Conservation (phyloP, 257 asterid genomes). For the Prunella vulgaris region DNA sequence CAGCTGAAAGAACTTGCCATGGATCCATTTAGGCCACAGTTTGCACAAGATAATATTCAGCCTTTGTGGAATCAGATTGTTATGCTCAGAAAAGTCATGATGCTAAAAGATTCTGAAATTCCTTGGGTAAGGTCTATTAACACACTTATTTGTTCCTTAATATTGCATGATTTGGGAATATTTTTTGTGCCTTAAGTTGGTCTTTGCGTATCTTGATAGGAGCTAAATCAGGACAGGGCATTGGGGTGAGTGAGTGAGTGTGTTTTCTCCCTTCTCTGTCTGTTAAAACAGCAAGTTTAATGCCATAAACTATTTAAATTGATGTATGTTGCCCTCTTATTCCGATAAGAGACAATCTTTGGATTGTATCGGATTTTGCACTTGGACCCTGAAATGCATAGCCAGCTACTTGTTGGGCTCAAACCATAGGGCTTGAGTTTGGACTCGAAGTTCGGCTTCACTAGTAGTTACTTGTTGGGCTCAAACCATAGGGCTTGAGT, state of each 20-base stretch:
- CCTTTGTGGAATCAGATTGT: constrained; percentile 54
- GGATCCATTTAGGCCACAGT: constrained; percentile 50
- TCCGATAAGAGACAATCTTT: not conserved
- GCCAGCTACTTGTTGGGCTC: not conserved
- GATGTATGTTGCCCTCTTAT: not conserved
- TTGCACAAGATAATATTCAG: constrained; percentile 29
- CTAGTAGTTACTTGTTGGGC: not conserved
- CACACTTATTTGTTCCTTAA: not conserved
- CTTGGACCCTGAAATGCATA: not conserved
- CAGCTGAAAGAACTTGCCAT: constrained; percentile 52
- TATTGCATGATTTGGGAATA: constrained; percentile 13
- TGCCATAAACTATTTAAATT: not conserved
- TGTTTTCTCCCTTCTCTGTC: not conserved
- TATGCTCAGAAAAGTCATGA: constrained; percentile 48
- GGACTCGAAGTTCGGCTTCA: not conserved
- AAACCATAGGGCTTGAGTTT: not conserved
- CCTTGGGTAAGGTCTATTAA: constrained; percentile 54
- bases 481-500: too few species aligned
- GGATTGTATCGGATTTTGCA: not conserved
- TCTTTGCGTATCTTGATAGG: constrained; percentile 6
- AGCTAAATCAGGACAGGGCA: not conserved
- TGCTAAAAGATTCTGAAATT: constrained; percentile 38
- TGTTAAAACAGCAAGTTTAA: not conserved
- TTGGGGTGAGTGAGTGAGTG: not conserved
- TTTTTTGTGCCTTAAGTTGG: constrained; percentile 1